Conservation (phyloP, 495 filamentous ascomycete species). For the Aspergillus egyptiacus region DNA sequence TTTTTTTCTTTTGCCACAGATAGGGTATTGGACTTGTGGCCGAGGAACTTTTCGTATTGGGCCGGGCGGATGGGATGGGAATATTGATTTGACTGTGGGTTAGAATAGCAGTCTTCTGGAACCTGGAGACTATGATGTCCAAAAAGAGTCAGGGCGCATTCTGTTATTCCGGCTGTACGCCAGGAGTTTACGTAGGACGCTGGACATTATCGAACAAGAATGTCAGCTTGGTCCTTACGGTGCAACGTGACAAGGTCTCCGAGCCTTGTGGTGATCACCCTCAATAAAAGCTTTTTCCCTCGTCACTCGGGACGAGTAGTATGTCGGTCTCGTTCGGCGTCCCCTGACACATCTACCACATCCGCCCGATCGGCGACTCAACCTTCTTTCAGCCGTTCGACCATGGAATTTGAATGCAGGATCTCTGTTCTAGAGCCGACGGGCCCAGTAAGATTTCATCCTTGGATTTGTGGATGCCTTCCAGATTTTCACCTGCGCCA, state of each 20-base stretch:
- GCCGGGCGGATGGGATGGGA: too few relatives aligned
- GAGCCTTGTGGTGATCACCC: background rate
- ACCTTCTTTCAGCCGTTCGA: background rate
- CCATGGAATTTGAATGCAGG: too few relatives aligned
- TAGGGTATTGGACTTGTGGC: background rate
- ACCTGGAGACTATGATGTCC: too few relatives aligned
- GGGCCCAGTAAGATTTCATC: background rate
- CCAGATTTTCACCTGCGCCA: background rate
- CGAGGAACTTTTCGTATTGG: too few relatives aligned
- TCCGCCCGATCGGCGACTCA: background rate
- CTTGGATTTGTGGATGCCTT: background rate
- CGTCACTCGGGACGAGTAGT: background rate
- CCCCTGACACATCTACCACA: background rate
- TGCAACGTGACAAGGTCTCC: background rate
- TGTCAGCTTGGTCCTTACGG: too few relatives aligned
- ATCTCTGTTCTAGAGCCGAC: background rate
- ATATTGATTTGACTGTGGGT: too few relatives aligned
- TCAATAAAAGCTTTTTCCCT: background rate
- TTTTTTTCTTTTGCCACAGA: background rate
- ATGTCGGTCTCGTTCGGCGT: background rate
- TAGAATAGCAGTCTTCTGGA: too few relatives aligned
- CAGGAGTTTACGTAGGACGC: too few relatives aligned
- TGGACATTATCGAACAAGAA: too few relatives aligned
- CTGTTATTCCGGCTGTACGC: too few relatives aligned
- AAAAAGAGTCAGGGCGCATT: too few relatives aligned